Evolutionary conservation across 768 basidiomycete species (phyloP).

Genomic region (Leccinum incarnatum): DNA sequence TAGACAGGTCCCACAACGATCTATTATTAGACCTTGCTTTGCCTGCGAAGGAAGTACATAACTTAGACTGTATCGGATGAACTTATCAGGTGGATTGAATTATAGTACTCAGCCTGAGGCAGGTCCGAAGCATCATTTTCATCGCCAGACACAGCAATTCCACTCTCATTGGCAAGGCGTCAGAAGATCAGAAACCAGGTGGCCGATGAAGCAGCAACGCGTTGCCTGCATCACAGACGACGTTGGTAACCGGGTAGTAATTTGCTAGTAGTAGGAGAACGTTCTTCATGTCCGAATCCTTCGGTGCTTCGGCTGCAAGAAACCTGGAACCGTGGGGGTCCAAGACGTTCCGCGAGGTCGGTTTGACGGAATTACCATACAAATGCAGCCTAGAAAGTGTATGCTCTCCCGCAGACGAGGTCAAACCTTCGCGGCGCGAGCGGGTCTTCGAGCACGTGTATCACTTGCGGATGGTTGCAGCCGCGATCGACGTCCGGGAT

Average conservation of each 20-base stretch:
- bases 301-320: neutral
- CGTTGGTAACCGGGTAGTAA: no score
- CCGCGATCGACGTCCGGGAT: neutral
- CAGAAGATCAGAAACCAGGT: neutral
- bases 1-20: neutral
- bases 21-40: neutral
- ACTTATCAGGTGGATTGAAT: neutral
- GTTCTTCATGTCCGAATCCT: neutral
- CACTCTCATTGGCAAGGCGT: neutral
- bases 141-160: neutral
- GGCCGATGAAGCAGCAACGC: no score
- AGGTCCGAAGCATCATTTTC: neutral
- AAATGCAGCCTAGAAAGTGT: neutral
- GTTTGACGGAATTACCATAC: neutral
- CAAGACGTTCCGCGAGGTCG: neutral
- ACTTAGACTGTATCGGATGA: neutral
- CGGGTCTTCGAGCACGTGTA: neutral
- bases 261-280: neutral
- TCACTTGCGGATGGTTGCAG: neutral
- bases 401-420: neutral
- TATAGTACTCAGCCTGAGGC: neutral
- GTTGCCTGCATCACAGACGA: neutral
- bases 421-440: neutral
- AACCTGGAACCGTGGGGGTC: neutral
- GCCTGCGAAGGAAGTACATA: neutral